Evolutionary conservation across 805 yeast genomes (phyloP), one percentile per base, ranked within the genome.

Genomic region (Torulaspora maleeae): DNA sequence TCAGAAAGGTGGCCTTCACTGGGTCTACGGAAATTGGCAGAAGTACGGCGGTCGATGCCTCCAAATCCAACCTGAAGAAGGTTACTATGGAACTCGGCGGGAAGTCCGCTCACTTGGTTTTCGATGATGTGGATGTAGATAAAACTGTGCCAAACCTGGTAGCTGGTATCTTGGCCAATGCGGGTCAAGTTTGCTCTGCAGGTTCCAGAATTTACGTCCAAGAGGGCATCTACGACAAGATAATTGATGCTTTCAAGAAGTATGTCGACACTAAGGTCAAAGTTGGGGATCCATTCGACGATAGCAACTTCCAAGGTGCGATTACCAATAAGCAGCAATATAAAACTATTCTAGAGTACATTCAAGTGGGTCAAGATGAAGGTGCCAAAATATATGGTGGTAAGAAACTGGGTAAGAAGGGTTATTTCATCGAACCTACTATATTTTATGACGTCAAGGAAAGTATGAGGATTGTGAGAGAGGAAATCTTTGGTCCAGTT

Each of bases 11-110:
- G 59, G 87, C 90, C 10, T 84, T 84, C 70, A 84, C 93, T 44
- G 93, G 93, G 62, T 83, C 90, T 22, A 84, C 93, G 37, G 80
- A 77, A 42, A 75, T 82, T 50, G 93, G 93, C 69, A 81, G 79
- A 65, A 72, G 70, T 59, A 82, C 84, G 52, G 83, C 84, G 80
- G 72, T 72, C 51, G 76, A 75, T 56, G 84, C 87, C 59, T 83
- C 87, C 49, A 75, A 78, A 52, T 72, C 86, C n/a, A 76, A 77
- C 69, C 73, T 83, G 72, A 84, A 84, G 76, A 83, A 83, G 71
- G 83, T 83, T 43, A 83, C 91, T 40, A 73, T 84, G 68, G 93
- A 84, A 70, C 75, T 83, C 59, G 93, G 93, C 68, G 93, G 93
- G 68, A 84, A 84, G 67, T 82, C 89, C 48, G 86, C 90, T 59